Conservation (phyloP, 2,329 filamentous ascomycete genomes). For the Fusarium sp. region DNA sequence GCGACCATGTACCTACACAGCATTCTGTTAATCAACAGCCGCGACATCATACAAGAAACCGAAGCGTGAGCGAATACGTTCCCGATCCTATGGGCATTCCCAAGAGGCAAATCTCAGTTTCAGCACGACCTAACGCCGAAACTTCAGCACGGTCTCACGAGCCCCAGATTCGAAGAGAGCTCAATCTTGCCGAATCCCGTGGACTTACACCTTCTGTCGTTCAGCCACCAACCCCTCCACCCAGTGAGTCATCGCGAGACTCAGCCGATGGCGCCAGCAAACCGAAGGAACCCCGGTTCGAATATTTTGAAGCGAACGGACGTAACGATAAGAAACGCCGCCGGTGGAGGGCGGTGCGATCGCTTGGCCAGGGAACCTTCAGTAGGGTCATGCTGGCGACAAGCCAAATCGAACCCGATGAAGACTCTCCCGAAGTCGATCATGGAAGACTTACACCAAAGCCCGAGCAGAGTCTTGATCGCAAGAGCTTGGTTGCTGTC, state of each 20-base stretch:
- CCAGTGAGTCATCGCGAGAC: constrained; percentile 75
- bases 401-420: constrained; percentile 71
- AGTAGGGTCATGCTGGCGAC: constrained; percentile 94
- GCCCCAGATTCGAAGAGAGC: constrained; percentile 75
- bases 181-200: constrained; percentile 81
- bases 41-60: constrained; percentile 71
- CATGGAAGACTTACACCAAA: constrained; percentile 46
- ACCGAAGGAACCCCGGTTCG: constrained; percentile 56
- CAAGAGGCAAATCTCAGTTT: constrained; percentile 79
- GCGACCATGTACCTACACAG: constrained; percentile 52
- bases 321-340: constrained; percentile 76
- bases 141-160: constrained; percentile 50
- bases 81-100: constrained; percentile 77
- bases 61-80: constrained; percentile 89
- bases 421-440: constrained; percentile 54
- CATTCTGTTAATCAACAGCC: constrained; percentile 22
- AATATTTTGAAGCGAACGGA: constrained; percentile 77
- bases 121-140: constrained; percentile 63
- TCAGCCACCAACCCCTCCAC: constrained; percentile 82
- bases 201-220: constrained; percentile 72
- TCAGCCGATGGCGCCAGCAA: constrained; percentile 55
- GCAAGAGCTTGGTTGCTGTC: constrained; percentile 89
- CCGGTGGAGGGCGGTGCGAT: constrained; percentile 81
- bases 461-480: constrained; percentile 56
- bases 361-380: constrained; percentile 93